phyloP scores from a whole-genome alignment of 75 land plant genomes.

The Selaginella moellendorffii region DNA sequence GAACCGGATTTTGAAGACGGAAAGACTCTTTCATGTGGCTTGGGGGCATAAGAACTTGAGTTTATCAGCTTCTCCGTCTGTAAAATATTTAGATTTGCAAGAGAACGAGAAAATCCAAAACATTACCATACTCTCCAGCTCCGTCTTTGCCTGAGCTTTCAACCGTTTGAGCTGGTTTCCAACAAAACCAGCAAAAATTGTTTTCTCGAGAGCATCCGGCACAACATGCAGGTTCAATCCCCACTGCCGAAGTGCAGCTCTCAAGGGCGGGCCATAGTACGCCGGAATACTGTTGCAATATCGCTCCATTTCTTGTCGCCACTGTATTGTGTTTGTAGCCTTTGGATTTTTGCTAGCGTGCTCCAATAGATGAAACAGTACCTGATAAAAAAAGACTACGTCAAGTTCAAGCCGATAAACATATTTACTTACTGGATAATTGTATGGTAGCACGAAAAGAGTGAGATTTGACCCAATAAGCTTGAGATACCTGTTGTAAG shows the following conservation, averaged over 20 bases:
- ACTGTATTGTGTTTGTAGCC: conserved; percentile 16
- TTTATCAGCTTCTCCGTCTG: neutral
- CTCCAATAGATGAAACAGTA: conserved; percentile 17
- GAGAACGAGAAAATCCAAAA: neutral
- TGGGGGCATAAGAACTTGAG: neutral
- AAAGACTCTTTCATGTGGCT: neutral
- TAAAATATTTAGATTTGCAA: neutral
- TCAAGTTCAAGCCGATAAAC: too few relatives aligned
- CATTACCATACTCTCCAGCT: conserved; percentile 13
- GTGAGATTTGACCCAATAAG: conserved; percentile 22
- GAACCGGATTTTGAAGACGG: neutral
- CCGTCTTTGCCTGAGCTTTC: conserved; percentile 18
- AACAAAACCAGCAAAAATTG: conserved; percentile 16
- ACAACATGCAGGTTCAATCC: conserved; percentile 20
- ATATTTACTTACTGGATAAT: conserved; percentile 22
- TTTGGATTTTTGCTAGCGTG: conserved; percentile 19
- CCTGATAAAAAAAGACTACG: too few relatives aligned
- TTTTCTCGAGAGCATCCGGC: conserved; percentile 20
- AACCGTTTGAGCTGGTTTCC: conserved; percentile 20
- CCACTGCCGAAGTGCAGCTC: conserved; percentile 20
- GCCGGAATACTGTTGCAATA: conserved; percentile 24
- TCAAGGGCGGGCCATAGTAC: conserved; percentile 20
- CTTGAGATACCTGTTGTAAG: conserved; percentile 14
- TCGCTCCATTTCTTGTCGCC: conserved; percentile 30
- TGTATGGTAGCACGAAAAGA: conserved; percentile 25